phyloP scores from a whole-genome alignment of 2,329 filamentous ascomycete genomes.

The Neospermospora avenae region DNA sequence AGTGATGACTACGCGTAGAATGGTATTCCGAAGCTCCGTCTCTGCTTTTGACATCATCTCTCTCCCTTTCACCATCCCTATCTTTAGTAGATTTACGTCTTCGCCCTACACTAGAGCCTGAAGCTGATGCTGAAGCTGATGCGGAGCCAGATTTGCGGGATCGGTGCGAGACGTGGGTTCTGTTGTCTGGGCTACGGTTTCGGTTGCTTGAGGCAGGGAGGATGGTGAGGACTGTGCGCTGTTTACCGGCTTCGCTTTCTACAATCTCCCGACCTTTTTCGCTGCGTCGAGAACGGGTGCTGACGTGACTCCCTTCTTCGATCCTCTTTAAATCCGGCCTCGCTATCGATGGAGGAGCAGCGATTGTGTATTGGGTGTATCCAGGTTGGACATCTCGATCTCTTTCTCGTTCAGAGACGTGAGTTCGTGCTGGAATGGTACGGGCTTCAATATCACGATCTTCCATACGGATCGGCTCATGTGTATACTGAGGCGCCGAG shows the following conservation, averaged over 20 bases:
- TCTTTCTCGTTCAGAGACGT: slow-evolving; percentile 11
- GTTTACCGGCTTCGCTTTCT: not conserved
- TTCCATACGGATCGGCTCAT: slow-evolving; percentile 12
- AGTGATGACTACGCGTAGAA: slow-evolving; percentile 1
- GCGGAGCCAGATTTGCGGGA: slow-evolving; percentile 1
- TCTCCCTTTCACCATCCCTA: not conserved
- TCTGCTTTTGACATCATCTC: not conserved
- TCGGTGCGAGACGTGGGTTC: not conserved
- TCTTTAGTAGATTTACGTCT: no score
- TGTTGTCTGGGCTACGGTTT: not conserved
- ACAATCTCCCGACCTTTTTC: slow-evolving; percentile 2
- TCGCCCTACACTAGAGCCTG: slow-evolving; percentile 1
- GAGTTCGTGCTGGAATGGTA: slow-evolving; percentile 16
- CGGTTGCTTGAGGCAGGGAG: not conserved
- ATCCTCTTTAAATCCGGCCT: slow-evolving; percentile 12
- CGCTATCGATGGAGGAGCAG: not conserved
- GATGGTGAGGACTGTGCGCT: not conserved
- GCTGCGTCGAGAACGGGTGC: not conserved
- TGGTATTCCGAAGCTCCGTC: slow-evolving; percentile 2
- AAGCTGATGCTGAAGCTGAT: not conserved
- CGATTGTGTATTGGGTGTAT: slow-evolving; percentile 19
- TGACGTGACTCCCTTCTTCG: slow-evolving; percentile 18
- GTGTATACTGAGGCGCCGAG: slow-evolving; percentile 11
- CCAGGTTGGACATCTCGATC: slow-evolving; percentile 11
- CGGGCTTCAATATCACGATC: slow-evolving; percentile 13